Evolutionary conservation across 106 monocot genomes (phyloP), one percentile per base, ranked within the genome.

Genomic region (Cymbidium sinense): DNA sequence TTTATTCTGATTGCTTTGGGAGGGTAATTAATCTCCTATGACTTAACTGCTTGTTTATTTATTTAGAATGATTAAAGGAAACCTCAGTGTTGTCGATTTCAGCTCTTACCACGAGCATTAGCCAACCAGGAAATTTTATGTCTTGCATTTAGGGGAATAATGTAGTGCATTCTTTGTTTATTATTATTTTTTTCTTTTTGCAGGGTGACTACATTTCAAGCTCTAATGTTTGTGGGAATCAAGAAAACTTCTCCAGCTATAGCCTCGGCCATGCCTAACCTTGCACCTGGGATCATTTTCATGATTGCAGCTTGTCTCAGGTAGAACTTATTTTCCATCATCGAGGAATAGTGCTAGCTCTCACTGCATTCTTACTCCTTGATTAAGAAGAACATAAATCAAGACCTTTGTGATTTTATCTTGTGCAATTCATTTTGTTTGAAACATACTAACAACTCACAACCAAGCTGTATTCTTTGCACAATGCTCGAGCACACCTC

Each of bases 231-330:
- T 11, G 58, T 58, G 20, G 58, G 92, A 25, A 85, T 92, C 31
- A 83, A 83, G 75, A 89, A 81, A 70, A 89, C 92, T 47, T 87
- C 89, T 1, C 92, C 89, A 20, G 82, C 92, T 3, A 85, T 92
- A 73, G 92, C 87, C 13, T 80, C 87, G 39, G 87, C 89, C n/a
- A 87, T 92, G 86, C 92, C 92, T 8, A 92, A 92, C 79, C 83
- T 92, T 77, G 83, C 89, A 0, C 92, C 92, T 8, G 92, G 92
- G 51, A 65, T 89, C 75, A 92, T 92, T 52, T 92, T 92, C 77
- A 50, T 92, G 28, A 80, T 89, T 69, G 85, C 92, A 17, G 85
- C 77, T 10, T 83, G 83, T 80, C 70, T 89, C 81, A 72, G 91
- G 91, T 91, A 82, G 15, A 10, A 34, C 69, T 15, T 69, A 33